A percentile compares a stretch with the other conserved stretches of the same genome.
Conservation (phyloP, 306 rosid genomes). For the Herpetospermum pedunculosum region DNA sequence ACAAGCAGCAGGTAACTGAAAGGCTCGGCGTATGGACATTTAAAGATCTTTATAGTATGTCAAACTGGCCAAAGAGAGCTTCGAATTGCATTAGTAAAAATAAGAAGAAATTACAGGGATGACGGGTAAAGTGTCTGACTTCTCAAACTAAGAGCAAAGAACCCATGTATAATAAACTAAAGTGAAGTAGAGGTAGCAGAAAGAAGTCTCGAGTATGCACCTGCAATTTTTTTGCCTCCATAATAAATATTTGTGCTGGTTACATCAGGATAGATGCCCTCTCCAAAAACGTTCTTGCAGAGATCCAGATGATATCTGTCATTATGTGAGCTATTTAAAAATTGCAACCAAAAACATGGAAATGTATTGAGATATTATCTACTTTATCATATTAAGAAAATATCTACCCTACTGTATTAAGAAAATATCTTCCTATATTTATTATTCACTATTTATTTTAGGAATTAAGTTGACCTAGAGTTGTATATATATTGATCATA, state of each 20-base stretch:
- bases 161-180: background rate
- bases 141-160: background rate
- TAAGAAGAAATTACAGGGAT: background rate
- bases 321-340: background rate
- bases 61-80: background rate
- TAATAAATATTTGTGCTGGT: conserved; percentile 62
- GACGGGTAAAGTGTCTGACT: background rate
- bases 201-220: conserved; percentile 22
- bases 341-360: background rate
- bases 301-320: conserved; percentile 91
- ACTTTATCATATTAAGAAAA: too few species aligned
- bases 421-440: too few species aligned
- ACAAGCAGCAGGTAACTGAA: background rate
- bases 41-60: background rate
- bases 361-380: too few species aligned
- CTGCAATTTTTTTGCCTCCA: conserved; percentile 88
- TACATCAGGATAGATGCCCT: conserved; percentile 76
- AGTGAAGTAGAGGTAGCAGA: background rate
- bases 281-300: conserved; percentile 87
- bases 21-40: background rate
- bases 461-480: too few species aligned
- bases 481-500: too few species aligned
- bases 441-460: too few species aligned
- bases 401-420: too few species aligned
- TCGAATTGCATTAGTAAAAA: background rate